Evolutionary conservation across 768 basidiomycete species (phyloP), one percentile per base, ranked within the genome.

Genomic region (Trametes elegans): DNA sequence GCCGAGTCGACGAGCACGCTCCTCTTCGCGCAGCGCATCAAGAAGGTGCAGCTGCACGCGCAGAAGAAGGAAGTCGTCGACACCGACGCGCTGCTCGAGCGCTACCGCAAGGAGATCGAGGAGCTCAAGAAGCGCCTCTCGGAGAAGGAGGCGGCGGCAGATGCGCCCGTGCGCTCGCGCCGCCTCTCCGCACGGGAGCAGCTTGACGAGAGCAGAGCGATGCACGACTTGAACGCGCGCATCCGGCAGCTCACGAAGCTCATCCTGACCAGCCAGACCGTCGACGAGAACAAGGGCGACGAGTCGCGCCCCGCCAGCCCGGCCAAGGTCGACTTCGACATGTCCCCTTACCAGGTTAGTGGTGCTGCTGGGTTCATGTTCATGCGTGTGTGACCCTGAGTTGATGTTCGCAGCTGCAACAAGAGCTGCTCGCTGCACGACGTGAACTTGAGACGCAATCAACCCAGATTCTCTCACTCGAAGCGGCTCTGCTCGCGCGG

Each of bases 11-110:
- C 85, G 48, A 93, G 87, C 59, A 99, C 96, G 0, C 74, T 98
- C 18, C 82, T 87, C 35, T 98, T 99, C 65, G 96, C 96, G 3
- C 88, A 87, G 61, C 79, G 94, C 40, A 88, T 96, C 63, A 96
- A 95, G 79, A 85, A 82, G 61, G 95, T 98, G 35, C 84, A 91
- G 59, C 73, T 98, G 32, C 82, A 87, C 56, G 94, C 94, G 3
- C 84, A 89, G 74, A 93, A 92, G 84, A 94, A 92, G 70, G 94
- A 97, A 69, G 77, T 98, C 10, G 84, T 97, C 3, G 93, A 97
- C 62, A 93, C 92, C 0, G 91, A 94, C 57, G 95, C 93, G 0
- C 78, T 97, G 35, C 90, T 99, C 58, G 92, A 96, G 74, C 81
- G 93, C 46, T 98, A 98, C 68, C 83, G 91, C 62, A 90, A 89